Evolutionary conservation across 2,329 filamentous ascomycete genomes (phyloP).

Genomic region (Aspergillus cejpii): DNA sequence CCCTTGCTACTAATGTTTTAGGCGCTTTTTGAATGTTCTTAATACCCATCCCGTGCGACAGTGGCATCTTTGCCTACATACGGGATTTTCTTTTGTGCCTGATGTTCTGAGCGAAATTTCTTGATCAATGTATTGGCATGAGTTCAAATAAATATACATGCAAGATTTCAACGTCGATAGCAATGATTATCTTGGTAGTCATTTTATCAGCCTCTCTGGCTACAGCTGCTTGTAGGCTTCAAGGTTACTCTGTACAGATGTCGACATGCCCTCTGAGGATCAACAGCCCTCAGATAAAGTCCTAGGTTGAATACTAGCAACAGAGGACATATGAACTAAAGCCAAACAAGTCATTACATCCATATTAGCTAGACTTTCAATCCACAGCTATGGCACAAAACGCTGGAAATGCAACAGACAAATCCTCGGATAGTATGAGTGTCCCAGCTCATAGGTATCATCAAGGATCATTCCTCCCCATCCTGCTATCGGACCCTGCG

Average conservation of each 20-base stretch:
- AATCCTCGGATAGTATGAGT: neutral
- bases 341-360: slow-evolving; percentile 22
- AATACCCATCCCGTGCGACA: neutral
- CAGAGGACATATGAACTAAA: neutral
- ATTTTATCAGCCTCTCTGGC: too few relatives aligned
- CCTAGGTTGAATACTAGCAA: too few relatives aligned
- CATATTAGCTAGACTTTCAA: slow-evolving; percentile 21
- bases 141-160: too few relatives aligned
- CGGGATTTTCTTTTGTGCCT: neutral
- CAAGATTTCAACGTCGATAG: too few relatives aligned
- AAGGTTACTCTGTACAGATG: too few relatives aligned
- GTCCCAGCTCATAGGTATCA: neutral
- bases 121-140: too few relatives aligned
- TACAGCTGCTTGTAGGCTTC: too few relatives aligned
- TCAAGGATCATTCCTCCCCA: neutral
- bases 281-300: too few relatives aligned
- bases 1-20: neutral
- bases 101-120: neutral
- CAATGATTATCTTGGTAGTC: too few relatives aligned
- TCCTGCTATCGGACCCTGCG: too few relatives aligned
- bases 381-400: neutral
- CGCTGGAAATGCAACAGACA: slow-evolving; percentile 1
- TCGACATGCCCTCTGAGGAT: too few relatives aligned
- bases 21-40: slow-evolving; percentile 1
- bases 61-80: neutral